These are phyloP conservation scores for Phytopythium mirpurense DNA, from an alignment of 352 stramenopile genomes.

Conservation along the genomic window DNA sequence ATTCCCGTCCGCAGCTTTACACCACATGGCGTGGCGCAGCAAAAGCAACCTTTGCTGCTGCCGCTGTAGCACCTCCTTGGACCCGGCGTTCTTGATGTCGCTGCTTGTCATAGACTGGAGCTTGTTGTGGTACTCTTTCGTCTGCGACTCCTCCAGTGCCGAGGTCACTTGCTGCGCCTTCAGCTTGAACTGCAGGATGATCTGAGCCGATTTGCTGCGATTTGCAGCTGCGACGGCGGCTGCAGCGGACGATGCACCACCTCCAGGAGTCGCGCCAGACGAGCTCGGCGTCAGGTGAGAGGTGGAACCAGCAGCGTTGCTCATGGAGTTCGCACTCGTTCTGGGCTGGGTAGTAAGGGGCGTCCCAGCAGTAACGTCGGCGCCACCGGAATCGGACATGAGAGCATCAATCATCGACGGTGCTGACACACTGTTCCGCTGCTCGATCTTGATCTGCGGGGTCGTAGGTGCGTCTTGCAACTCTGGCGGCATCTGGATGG, in stretches of 20 bases:
- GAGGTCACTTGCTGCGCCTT: constrained; percentile 78
- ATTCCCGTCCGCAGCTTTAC: constrained; percentile 89
- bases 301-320: background rate
- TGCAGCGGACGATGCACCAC: constrained; percentile 18
- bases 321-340: background rate
- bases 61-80: constrained; percentile 95
- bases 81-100: constrained; percentile 63
- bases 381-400: constrained; percentile 27
- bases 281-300: constrained; percentile 5
- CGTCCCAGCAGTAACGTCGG: background rate
- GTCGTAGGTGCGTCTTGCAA: constrained; percentile 43
- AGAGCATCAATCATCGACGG: constrained; percentile 36
- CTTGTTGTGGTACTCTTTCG: constrained; percentile 82
- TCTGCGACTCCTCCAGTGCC: constrained; percentile 73
- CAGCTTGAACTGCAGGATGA: constrained; percentile 77
- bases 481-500: constrained; percentile 74
- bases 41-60: constrained; percentile 97
- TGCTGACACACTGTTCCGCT: constrained; percentile 21
- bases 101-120: constrained; percentile 75
- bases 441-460: constrained; percentile 24
- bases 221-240: constrained; percentile 24
- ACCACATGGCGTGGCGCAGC: constrained; percentile 97
- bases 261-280: constrained; percentile 8
- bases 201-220: constrained; percentile 71
- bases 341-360: background rate